Base-by-base conservation (phyloP, 2,329 filamentous ascomycete genomes). In the Neonectria ditissima region DNA sequence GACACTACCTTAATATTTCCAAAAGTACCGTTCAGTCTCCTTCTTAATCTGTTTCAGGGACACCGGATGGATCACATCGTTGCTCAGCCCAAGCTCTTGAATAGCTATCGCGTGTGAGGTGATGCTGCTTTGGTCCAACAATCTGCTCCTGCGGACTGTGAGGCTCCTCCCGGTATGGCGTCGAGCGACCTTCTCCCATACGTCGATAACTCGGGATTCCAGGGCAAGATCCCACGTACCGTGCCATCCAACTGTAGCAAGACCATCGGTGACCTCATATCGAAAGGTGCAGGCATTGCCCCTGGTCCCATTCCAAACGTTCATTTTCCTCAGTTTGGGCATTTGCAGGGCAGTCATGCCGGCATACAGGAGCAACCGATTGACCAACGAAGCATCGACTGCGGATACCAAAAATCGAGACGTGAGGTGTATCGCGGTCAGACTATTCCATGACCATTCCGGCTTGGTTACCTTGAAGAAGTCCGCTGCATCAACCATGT, bases 301-400 rank as follows among this genome's bases (percentile, higher is more conserved):
- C 11, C 7, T 41, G 9, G n/a, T 43, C 4, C 60, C 60, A 30
- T 55, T 22, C 60, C 60, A 60, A 24, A 63, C 37, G 16, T 59
- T 48, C 55, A 63, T 55, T 28, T 28, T 43, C 14, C 18, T 41
- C 5, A 63, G 37, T 28, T 39, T 45, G 22, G 61, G 61, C 50
- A 63, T 59, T 51, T 22, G 30, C 5, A 37, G 50, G 6, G 55
- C 48, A 32, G 34, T 37, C 16, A 45, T 22, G 37, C 39, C 60
- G 7, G 60, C 48, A 14, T 48, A 28, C 28, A 37, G 13, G 20
- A 63, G n/a, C 20, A 44, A 14, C 18, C 6, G 18, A 16, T 22
- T 44, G 41, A 24, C 13, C 13, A 14, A 14, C 18, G 20, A 16
- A 5, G 11, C 20, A 3, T 44, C 5, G 7, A 5, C 10, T 22